phyloP scores from a whole-genome alignment of 2,329 filamentous ascomycete genomes.

The Ascochyta clinopodiicola region DNA sequence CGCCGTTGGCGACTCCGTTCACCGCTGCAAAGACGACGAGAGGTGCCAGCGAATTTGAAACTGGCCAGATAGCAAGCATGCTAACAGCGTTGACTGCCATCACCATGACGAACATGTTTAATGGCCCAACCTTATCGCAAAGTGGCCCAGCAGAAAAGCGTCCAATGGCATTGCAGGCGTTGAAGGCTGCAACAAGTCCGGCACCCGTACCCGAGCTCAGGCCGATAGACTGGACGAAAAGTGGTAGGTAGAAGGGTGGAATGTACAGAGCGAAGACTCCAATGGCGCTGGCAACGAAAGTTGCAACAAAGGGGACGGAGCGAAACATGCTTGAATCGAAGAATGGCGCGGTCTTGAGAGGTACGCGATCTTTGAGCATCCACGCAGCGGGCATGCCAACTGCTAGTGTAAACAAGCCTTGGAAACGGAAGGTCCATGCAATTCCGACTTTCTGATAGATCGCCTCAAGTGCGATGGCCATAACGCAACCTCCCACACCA shows the following conservation, averaged over 20 bases:
- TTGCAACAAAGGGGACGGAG: conserved; percentile 24
- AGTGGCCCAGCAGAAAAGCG: conserved; percentile 32
- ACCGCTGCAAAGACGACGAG: conserved; percentile 33
- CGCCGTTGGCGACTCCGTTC: conserved; percentile 39
- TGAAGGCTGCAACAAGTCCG: conserved; percentile 35
- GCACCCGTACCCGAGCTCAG: conserved; percentile 31
- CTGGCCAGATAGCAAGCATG: conserved; percentile 42
- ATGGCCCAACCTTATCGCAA: conserved; percentile 38
- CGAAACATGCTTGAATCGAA: conserved; percentile 35
- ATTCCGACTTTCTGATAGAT: conserved; percentile 34
- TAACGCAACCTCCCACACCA: conserved; percentile 34
- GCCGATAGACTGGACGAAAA: conserved; percentile 35
- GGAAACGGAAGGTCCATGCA: conserved; percentile 36
- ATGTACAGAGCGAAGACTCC: conserved; percentile 38
- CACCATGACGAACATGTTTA: conserved; percentile 40
- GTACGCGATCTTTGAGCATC: conserved; percentile 33
- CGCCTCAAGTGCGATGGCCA: conserved; percentile 33
- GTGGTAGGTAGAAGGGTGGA: conserved; percentile 35
- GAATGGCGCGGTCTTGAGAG: conserved; percentile 26
- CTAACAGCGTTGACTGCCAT: conserved; percentile 33
- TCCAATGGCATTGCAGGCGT: conserved; percentile 35
- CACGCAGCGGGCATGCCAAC: conserved; percentile 34
- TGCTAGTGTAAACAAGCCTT: conserved; percentile 29
- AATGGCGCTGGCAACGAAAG: conserved; percentile 31
- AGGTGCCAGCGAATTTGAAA: conserved; percentile 29